These are phyloP conservation scores for Neurospora crassa DNA, from an alignment of 2,329 filamentous ascomycete species.

Conservation along the genomic window DNA sequence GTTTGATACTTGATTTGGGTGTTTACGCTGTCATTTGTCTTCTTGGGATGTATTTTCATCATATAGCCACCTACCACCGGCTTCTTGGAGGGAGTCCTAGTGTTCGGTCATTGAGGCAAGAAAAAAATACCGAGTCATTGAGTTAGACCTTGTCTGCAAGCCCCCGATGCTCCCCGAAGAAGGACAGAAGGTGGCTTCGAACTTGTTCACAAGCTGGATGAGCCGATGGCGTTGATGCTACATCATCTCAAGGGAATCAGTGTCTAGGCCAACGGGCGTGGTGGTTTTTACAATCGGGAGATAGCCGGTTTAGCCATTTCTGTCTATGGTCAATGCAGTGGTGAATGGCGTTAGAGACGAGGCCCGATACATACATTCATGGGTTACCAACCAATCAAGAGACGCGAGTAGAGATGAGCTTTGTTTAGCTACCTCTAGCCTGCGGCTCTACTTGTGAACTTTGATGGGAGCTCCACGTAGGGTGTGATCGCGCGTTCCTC, in stretches of 20 bases:
- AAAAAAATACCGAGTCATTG: too few relatives aligned
- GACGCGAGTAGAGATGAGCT: too few relatives aligned
- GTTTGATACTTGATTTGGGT: neutral
- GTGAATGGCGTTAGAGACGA: neutral
- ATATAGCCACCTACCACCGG: too few relatives aligned
- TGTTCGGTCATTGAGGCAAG: too few relatives aligned
- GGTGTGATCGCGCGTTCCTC: too few relatives aligned
- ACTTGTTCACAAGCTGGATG: conserved; percentile 28
- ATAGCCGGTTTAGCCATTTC: neutral
- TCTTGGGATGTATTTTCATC: neutral
- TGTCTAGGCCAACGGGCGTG: neutral
- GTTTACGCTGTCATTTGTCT: neutral
- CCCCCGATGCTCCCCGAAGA: too few relatives aligned
- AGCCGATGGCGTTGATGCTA: conserved; percentile 27
- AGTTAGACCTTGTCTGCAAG: too few relatives aligned
- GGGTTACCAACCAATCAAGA: too few relatives aligned
- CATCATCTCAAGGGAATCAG: conserved; percentile 14
- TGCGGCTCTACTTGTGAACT: too few relatives aligned
- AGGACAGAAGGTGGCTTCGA: conserved; percentile 5
- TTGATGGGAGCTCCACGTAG: conserved; percentile 13
- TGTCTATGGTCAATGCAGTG: neutral
- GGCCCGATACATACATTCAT: neutral
- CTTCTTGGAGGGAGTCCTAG: too few relatives aligned
- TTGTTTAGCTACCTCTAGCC: too few relatives aligned
- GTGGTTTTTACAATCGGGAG: neutral